A percentile compares a stretch with the other conserved stretches of the same genome.
Conservation (phyloP, 345 rosid species). For the Luvunga scandens region DNA sequence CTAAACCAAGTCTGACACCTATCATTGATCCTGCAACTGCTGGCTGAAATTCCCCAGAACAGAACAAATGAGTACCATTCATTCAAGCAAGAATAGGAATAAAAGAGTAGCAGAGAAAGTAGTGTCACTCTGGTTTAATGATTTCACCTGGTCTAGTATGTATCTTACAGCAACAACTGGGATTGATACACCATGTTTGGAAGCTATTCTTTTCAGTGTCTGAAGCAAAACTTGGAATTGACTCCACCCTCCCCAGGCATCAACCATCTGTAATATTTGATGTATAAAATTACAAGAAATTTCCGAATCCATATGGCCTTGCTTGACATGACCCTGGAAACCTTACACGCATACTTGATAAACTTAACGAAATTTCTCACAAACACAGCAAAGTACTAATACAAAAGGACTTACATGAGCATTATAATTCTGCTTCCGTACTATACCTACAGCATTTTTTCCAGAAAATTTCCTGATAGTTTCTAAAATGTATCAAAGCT, state of each 20-base stretch:
- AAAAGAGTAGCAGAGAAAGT: neutral
- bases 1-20: slow-evolving; percentile 83
- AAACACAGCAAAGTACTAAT: neutral
- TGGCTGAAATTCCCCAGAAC: slow-evolving; percentile 40
- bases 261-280: slow-evolving; percentile 65
- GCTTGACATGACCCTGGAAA: neutral
- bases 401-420: no score
- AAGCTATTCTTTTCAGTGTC: slow-evolving; percentile 61
- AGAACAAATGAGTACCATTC: neutral
- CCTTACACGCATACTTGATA: neutral
- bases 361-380: neutral
- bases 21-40: slow-evolving; percentile 94
- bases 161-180: slow-evolving; percentile 88
- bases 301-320: neutral
- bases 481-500: neutral
- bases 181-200: slow-evolving; percentile 84
- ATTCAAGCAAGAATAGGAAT: neutral
- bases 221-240: slow-evolving; percentile 73
- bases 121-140: neutral
- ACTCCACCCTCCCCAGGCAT: slow-evolving; percentile 99
- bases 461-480: neutral
- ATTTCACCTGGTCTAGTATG: slow-evolving; percentile 71
- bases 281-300: neutral
- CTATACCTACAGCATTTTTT: no score
- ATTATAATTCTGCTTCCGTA: no score